Evolutionary conservation across 139 green algal genomes (phyloP), one percentile per base, ranked within the genome.

Genomic region (Picochlorum sp.): DNA sequence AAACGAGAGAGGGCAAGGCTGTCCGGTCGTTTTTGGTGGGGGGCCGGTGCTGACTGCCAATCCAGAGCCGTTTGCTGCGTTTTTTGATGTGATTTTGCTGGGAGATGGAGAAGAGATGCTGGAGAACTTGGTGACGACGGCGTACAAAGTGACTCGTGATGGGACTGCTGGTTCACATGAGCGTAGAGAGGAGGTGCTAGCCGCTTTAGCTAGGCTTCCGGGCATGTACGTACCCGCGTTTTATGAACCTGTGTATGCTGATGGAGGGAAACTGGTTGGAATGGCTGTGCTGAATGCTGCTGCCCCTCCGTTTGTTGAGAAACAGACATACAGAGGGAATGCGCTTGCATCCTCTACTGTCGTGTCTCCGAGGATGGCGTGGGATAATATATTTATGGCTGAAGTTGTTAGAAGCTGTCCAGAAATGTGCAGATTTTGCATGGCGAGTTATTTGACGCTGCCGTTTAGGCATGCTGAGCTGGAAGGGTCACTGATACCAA

Each of bases 331-430:
- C 53, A 37, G 61, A 0, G 74, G 74, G 24, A 55, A 52, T 5
- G 53, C 50, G 47, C 63, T 81, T 16, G 74, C 74, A 22, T 43
- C 28, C 32, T 75, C 60, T 12, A 74, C 74, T 12, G 73, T 81
- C 22, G 72, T 81, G 44, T 74, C 64, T 14, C 25, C 35, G 3
- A 36, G 47, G 6, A 81, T 81, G 74, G 74, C 74, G 0, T 81
- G 74, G 74, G 74, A 81, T 40, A 74, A 65, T 37, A 81, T 81
- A 39, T 81, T 61, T 57, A 81, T 81, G 74, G 62, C 72, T 0
- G 66, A 75, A 53, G 67, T 75, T 30, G 67, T 72, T 30, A 67
- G 73, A 55, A 73, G 57, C 56, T 81, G 73, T 39, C 73, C 73
- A 16, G 73, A 81, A 62, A 81, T 81, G 73, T 54, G 33, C 52